phyloP scores from a whole-genome alignment of 2,329 filamentous ascomycete genomes.

The Fusarium succisae region DNA sequence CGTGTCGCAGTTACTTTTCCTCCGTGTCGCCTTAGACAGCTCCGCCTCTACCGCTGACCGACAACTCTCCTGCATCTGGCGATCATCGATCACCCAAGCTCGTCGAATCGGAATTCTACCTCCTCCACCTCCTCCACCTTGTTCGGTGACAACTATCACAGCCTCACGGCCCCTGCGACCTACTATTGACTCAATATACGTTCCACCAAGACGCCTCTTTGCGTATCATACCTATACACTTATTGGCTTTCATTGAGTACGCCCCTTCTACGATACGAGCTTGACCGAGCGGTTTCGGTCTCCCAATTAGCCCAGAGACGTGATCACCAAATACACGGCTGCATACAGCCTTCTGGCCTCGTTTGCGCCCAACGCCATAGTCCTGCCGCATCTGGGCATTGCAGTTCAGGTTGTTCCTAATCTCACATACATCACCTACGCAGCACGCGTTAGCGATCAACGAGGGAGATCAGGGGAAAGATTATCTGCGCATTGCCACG shows the following conservation, averaged over 20 bases:
- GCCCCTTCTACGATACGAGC: constrained; percentile 46
- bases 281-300: constrained; percentile 40
- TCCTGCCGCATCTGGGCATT: constrained; percentile 32
- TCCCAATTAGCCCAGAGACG: constrained; percentile 29
- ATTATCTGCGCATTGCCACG: constrained; percentile 28
- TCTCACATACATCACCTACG: constrained; percentile 31
- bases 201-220: constrained; percentile 40
- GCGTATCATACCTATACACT: constrained; percentile 35
- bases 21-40: constrained; percentile 8
- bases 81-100: constrained; percentile 23
- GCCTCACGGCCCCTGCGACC: constrained; percentile 29
- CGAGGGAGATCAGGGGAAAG: constrained; percentile 24
- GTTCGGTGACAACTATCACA: constrained; percentile 34
- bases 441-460: constrained; percentile 20
- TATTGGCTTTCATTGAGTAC: constrained; percentile 39
- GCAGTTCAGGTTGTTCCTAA: constrained; percentile 14
- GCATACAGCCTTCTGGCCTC: constrained; percentile 34
- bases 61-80: constrained; percentile 15
- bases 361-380: constrained; percentile 36
- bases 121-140: constrained; percentile 18
- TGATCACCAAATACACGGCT: constrained; percentile 40
- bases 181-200: constrained; percentile 37
- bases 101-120: constrained; percentile 31
- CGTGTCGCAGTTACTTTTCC: constrained; percentile 14
- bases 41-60: constrained; percentile 1